phyloP scores from a whole-genome alignment of 495 filamentous ascomycete genomes.

The Penicillium canescens region DNA sequence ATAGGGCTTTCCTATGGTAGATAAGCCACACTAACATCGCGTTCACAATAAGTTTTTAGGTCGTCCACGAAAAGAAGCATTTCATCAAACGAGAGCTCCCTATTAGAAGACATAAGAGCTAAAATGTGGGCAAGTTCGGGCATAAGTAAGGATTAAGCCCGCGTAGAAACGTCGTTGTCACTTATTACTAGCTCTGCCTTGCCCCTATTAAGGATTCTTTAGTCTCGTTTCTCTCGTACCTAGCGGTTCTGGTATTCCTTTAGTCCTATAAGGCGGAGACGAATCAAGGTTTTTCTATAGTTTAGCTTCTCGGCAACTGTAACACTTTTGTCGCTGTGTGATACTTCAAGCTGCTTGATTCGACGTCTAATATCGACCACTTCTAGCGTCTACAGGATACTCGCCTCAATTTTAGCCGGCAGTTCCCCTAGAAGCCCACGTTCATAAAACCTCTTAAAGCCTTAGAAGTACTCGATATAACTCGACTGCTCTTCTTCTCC shows the following conservation, averaged over 20 bases:
- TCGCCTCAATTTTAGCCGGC: slow-evolving; percentile 13
- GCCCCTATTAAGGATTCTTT: slow-evolving; percentile 16
- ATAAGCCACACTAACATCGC: slow-evolving; percentile 22
- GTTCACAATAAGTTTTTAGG: slow-evolving; percentile 15
- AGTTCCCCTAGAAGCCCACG: slow-evolving; percentile 16
- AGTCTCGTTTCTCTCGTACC: slow-evolving; percentile 17
- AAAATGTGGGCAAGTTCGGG: slow-evolving; percentile 17
- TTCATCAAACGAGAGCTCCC: slow-evolving; percentile 19
- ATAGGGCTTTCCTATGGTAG: slow-evolving; percentile 18
- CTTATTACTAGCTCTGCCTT: slow-evolving; percentile 14
- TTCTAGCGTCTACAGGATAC: slow-evolving; percentile 17
- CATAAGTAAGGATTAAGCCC: slow-evolving; percentile 19
- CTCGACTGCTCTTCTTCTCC: slow-evolving; percentile 19
- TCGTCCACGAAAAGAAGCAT: slow-evolving; percentile 23
- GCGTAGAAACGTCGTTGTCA: slow-evolving; percentile 14
- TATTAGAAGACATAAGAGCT: slow-evolving; percentile 16
- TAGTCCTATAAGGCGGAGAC: slow-evolving; percentile 11
- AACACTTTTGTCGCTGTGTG: slow-evolving; percentile 2
- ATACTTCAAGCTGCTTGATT: slow-evolving; percentile 9
- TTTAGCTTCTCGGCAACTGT: slow-evolving; percentile 14
- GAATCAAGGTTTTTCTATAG: slow-evolving; percentile 14
- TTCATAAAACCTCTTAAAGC: slow-evolving; percentile 17
- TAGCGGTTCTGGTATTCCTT: slow-evolving; percentile 17
- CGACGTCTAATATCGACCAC: slow-evolving; percentile 7
- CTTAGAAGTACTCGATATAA: slow-evolving; percentile 25